Evolutionary conservation across 2,329 filamentous ascomycete species (phyloP), one percentile per base, ranked within the genome.

Genomic region (Blastomyces silverae): DNA sequence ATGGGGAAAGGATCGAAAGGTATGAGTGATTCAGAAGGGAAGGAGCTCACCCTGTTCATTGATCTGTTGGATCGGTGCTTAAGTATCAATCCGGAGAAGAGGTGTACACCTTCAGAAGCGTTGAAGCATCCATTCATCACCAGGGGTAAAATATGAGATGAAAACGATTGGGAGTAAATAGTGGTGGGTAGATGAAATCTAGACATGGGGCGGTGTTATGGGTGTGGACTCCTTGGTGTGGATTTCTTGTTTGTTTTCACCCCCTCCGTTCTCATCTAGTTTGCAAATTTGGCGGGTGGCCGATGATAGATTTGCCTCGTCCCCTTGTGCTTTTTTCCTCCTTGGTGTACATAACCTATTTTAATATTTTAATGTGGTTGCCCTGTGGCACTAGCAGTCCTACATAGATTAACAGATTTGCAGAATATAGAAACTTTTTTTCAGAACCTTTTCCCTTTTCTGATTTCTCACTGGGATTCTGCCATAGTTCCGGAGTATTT

Each of bases 61-160:
- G 92, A 97, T 76, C 79, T 99, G 60, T 79, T 99, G 65, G 92
- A 96, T 73, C 88, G 89, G 64, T 97, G 92, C 74, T 81, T 99
- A 68, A 87, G 88, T 65, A 83, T 97, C 68, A 96, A 97, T 73
- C 91, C 93, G 0, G 92, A 96, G 75, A 96, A 95, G 81, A 85
- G 94, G 67, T 90, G 94, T 72, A 93, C 90, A 58, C 90, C 94
- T 0, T 81, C 84, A 17, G 92, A 97, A 72, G 94, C 94, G 60
- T 80, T 97, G 71, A 88, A 87, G 73, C 93, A 97, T 80, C 90
- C 90, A 0, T 97, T 97, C 77, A 91, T 97, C 71, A 48, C 65
- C 1, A 66, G 67, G 31, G 52, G 37, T 25, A 61, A 61, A 34
- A 28, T 61, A 25, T 61, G 44, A 61, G 13, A 17, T 13, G 25